These are phyloP conservation scores for Apiotrichum brassicae DNA, from an alignment of 1,284 basidiomycete genomes.

Conservation along the genomic window DNA sequence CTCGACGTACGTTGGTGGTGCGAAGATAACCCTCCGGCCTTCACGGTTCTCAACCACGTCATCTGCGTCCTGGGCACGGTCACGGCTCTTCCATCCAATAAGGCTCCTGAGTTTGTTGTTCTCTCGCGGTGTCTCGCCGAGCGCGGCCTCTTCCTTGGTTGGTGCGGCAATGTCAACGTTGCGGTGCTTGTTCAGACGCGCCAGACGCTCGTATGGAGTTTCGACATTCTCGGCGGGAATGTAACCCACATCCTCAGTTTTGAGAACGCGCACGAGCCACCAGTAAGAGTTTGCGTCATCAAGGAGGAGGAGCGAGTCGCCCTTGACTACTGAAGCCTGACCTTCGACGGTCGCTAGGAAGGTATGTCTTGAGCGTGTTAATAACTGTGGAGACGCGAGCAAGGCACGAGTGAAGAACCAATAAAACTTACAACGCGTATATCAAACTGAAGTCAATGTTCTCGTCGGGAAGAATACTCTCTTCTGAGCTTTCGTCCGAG, in stretches of 20 bases:
- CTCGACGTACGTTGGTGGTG: slow-evolving; percentile 51
- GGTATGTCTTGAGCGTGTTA: slow-evolving; percentile 70
- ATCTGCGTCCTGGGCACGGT: slow-evolving; percentile 11
- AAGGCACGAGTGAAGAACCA: too few relatives aligned
- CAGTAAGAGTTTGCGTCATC: slow-evolving; percentile 97
- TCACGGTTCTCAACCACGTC: slow-evolving; percentile 20
- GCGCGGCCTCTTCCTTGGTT: slow-evolving; percentile 31
- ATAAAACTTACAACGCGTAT: slow-evolving; percentile 49
- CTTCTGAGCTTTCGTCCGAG: slow-evolving; percentile 39
- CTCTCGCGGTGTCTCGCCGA: slow-evolving; percentile 14
- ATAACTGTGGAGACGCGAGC: too few relatives aligned
- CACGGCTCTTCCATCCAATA: slow-evolving; percentile 26
- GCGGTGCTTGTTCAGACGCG: slow-evolving; percentile 91
- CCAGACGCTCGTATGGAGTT: slow-evolving; percentile 92
- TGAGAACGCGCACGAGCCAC: slow-evolving; percentile 95
- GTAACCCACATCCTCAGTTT: slow-evolving; percentile 98
- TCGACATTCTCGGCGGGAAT: slow-evolving; percentile 99
- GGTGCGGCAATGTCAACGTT: slow-evolving; percentile 75
- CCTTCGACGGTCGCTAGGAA: slow-evolving; percentile 94
- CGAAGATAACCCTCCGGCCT: slow-evolving; percentile 46
- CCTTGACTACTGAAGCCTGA: slow-evolving; percentile 93
- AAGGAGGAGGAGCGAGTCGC: slow-evolving; percentile 85
- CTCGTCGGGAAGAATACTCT: slow-evolving; percentile 49
- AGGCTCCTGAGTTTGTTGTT: slow-evolving; percentile 26
- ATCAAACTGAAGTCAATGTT: slow-evolving; percentile 52